Base-by-base conservation (phyloP, 129 eudicot species). In the Chrysanthemum lavandulifolium region DNA sequence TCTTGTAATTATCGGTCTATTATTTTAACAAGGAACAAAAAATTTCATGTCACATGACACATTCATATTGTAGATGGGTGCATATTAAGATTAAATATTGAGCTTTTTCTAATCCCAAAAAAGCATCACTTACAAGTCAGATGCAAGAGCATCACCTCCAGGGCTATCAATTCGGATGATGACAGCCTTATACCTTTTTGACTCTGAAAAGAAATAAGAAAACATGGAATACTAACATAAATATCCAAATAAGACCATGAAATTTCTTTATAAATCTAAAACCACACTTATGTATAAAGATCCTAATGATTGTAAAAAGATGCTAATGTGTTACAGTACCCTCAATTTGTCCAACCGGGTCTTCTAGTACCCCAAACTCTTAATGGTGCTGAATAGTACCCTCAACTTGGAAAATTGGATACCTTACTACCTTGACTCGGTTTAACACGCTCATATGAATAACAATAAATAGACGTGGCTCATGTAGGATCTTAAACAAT, bases 131-230 rank as follows among this genome's bases (percentile, higher is more conserved):
- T 86, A 92, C 98, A 92, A 72, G 78, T 92, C 98, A 52, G 96
- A 92, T 68, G 96, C 96, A 84, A 92, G 94, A 68, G 98, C 98
- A 83, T 92, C 96, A 65, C 98, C 98, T 57, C 98, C 98, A 75
- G 96, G 96, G 78, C 96, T 92, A 78, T 92, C 98, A 77, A 92
- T 92, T 27, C 96, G 87, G 61, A 92, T 80, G 62, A 92, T 73
- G 15, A 83, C 98, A 75, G 96, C 98, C 77, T 92, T 92, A 43
- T 83, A 92, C 71, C 80, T 85, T 78, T 92, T 85, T 5, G 95
- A 92, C 79, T 89, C 96, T 89, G 88, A 49, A 81, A 69, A 86
- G 11, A 71, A 61, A 61, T 51, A 69, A 61, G 18, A 10, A 61
- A 67, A 76, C 61, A 76, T 57, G 55, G 63, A 36, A 56, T 16